Evolutionary conservation across 1,284 basidiomycete species (phyloP).

Genomic region (Sanguinoderma infundibulare): DNA sequence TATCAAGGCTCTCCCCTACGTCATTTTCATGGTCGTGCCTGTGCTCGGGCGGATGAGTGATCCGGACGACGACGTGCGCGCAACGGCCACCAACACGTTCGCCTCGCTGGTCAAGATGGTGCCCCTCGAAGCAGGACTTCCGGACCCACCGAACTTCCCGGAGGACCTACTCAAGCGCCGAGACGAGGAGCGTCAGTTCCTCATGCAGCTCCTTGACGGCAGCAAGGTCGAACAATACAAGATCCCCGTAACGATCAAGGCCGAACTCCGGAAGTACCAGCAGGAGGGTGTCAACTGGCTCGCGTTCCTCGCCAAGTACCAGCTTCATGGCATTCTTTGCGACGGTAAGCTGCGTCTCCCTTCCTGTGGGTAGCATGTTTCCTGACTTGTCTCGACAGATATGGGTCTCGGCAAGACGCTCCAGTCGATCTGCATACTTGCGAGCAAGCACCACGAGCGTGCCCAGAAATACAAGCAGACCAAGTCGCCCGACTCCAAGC

Average conservation of each 20-base stretch:
- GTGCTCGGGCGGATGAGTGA: conserved; percentile 98
- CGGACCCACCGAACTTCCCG: conserved; percentile 93
- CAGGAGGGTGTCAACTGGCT: conserved; percentile 99
- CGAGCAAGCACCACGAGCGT: conserved; percentile 93
- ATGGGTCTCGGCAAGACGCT: conserved; percentile 99
- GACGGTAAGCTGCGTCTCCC: conserved; percentile 68
- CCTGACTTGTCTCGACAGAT: conserved; percentile 51
- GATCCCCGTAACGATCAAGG: conserved; percentile 90
- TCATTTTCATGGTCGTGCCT: conserved; percentile 97
- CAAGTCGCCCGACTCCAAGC: conserved; percentile 78
- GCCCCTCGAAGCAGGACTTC: conserved; percentile 95
- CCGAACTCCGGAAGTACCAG: conserved; percentile 96
- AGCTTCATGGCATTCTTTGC: conserved; percentile 97
- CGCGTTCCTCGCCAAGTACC: conserved; percentile 96
- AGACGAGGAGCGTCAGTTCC: conserved; percentile 89
- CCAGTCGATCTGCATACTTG: conserved; percentile 97
- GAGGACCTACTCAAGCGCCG: conserved; percentile 88
- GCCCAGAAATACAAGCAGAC: conserved; percentile 71
- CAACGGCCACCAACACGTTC: conserved; percentile 95
- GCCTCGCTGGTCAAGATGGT: conserved; percentile 99
- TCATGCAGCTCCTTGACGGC: conserved; percentile 93
- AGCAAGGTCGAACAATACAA: conserved; percentile 92
- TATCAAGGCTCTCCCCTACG: conserved; percentile 94
- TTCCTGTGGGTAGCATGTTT: not conserved
- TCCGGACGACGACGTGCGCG: conserved; percentile 87